These are phyloP conservation scores for Phaseolus coccineus DNA, from an alignment of 331 rosid species.

Conservation along the genomic window DNA sequence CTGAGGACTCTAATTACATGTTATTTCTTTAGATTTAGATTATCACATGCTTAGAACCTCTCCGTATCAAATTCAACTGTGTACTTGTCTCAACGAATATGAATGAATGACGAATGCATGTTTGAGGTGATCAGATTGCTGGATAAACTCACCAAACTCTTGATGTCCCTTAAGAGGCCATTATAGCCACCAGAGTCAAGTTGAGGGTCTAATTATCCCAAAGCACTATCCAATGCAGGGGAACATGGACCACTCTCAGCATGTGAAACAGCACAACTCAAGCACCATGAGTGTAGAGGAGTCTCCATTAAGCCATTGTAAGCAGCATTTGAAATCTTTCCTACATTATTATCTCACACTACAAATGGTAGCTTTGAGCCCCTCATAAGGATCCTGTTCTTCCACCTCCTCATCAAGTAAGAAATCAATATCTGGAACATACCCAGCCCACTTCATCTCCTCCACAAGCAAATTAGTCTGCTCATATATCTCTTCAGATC, in stretches of 20 bases:
- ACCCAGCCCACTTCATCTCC: conserved; percentile 72
- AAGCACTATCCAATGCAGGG: background rate
- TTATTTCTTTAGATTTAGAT: conserved; percentile 5
- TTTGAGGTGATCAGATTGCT: background rate
- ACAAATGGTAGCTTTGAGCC: conserved; percentile 18
- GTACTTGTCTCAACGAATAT: background rate
- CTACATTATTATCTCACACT: conserved; percentile 34
- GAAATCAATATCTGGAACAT: conserved; percentile 55
- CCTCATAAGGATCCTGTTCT: conserved; percentile 51
- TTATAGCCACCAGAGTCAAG: conserved; percentile 1
- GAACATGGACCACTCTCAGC: conserved; percentile 8
- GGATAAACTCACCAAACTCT: conserved; percentile 17
- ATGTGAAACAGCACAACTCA: conserved; percentile 5
- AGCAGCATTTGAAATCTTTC: conserved; percentile 11
- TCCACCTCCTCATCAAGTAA: conserved; percentile 57
- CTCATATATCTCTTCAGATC: conserved; percentile 65
- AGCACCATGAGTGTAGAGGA: background rate
- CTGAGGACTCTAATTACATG: background rate
- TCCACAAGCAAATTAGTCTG: conserved; percentile 61
- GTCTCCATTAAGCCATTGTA: conserved; percentile 11
- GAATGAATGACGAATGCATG: conserved; percentile 13
- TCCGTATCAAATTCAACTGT: background rate
- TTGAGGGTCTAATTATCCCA: conserved; percentile 15
- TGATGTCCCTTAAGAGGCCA: background rate
- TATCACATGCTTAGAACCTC: conserved; percentile 17